Evolutionary conservation across 139 green algal genomes (phyloP), one percentile per base, ranked within the genome.

Genomic region (Chlamydomonas sp.): DNA sequence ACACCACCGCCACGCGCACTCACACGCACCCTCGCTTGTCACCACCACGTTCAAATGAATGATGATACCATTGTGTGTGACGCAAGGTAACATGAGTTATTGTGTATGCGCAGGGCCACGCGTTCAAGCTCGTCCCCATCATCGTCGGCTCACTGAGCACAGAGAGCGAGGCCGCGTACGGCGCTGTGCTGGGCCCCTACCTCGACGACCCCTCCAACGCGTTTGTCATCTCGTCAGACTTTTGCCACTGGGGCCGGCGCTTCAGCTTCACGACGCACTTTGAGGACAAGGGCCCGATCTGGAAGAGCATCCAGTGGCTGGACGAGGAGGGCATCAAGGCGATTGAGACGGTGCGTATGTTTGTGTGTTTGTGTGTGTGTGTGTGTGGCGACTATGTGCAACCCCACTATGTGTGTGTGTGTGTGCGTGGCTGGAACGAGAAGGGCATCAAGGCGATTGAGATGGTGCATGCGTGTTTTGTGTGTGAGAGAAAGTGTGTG

Each of bases 241-340:
- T 98, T 68, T 98, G 93, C 80, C 93, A 98, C 77, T 98, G 94
- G 93, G 93, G 93, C 36, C 67, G 37, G 0, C 78, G 88, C 30
- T 96, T 97, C 75, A 77, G 70, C 49, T 98, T 90, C 81, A 94
- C 85, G 1, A 81, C 80, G 48, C 76, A 82, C 33, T 72, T 90
- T 48, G 35, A 76, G 34, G 73, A 75, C 24, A 35, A 91, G 79
- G 92, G 85, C 0, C 71, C 86, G 35, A 97, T 97, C 67, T 85
- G 94, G 76, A 77, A 89, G 69, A 86, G 72, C 58, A 96, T 98
- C 3, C 75, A 93, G 61, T 88, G 73, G 79, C 76, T 98, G 47
- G 94, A 98, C 74, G 62, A 80, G 4, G 26, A 75, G 38, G 93
- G 87, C 36, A 98, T 98, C 87, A 66, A 76, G 24, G 62, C 80